Percentiles rank a stretch among this genome's conserved stretches.
Conservation (phyloP, 805 yeast species). For the Yamadazyma olivae region DNA sequence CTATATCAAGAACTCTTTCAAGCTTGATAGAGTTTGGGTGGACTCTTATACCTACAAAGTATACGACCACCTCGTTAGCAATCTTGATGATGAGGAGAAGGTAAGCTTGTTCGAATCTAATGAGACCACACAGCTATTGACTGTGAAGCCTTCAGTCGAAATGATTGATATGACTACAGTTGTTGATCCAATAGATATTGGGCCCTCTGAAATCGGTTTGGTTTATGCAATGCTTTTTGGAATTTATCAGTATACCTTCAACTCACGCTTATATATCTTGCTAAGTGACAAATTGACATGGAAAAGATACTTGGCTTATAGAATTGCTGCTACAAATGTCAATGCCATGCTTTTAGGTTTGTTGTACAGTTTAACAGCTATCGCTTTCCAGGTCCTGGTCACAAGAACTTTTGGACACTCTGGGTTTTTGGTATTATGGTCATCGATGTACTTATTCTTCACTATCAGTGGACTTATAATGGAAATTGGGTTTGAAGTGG, state of each 20-base stretch:
- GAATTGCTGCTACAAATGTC: slow-evolving; percentile 27
- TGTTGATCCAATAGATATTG: slow-evolving; percentile 20
- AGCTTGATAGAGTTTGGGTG: slow-evolving; percentile 20
- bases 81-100: slow-evolving; percentile 15
- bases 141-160: slow-evolving; percentile 20
- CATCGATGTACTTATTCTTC: slow-evolving; percentile 25
- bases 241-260: slow-evolving; percentile 33
- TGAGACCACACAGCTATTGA: slow-evolving; percentile 16
- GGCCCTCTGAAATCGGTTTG: slow-evolving; percentile 32
- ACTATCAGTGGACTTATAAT: slow-evolving; percentile 26
- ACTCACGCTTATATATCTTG: slow-evolving; percentile 20
- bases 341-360: slow-evolving; percentile 26
- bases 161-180: slow-evolving; percentile 19
- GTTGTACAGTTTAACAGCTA: slow-evolving; percentile 26
- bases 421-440: slow-evolving; percentile 34
- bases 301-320: slow-evolving; percentile 23
- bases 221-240: slow-evolving; percentile 30
- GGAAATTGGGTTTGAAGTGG: slow-evolving; percentile 22
- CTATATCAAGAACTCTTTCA: slow-evolving; percentile 19
- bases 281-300: slow-evolving; percentile 20
- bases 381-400: slow-evolving; percentile 29
- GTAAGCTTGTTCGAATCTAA: slow-evolving; percentile 9
- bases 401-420: slow-evolving; percentile 24
- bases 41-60: slow-evolving; percentile 16
- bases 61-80: slow-evolving; percentile 15